A percentile compares a stretch with the other conserved stretches of the same genome.
Evolutionary conservation across 352 stramenopile genomes (phyloP).

Genomic region (Phytophthora crassamura): DNA sequence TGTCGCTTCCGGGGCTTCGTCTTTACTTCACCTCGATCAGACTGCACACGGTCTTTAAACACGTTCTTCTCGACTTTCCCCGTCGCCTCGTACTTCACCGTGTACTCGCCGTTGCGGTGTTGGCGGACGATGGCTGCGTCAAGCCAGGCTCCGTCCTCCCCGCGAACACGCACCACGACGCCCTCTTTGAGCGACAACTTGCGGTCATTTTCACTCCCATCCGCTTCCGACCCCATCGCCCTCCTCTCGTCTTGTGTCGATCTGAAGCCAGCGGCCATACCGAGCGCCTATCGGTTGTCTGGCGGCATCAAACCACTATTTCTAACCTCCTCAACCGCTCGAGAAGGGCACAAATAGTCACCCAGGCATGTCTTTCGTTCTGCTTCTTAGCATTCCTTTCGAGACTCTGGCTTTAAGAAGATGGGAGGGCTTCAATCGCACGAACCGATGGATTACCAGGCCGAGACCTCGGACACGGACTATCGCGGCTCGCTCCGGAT

Average conservation of each 20-base stretch:
- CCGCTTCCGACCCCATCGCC: slow-evolving; percentile 25
- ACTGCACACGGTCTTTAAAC: slow-evolving; percentile 25
- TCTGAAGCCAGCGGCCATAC: not conserved
- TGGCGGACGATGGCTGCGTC: slow-evolving; percentile 40
- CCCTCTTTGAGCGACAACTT: slow-evolving; percentile 20
- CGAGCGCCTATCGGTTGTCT: slow-evolving; percentile 8
- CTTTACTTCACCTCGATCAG: slow-evolving; percentile 22
- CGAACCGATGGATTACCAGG: slow-evolving; percentile 29
- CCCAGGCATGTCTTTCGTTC: too few relatives aligned
- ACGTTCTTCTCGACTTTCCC: slow-evolving; percentile 52
- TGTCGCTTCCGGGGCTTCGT: slow-evolving; percentile 15
- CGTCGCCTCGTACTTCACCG: slow-evolving; percentile 41
- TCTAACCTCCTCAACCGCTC: slow-evolving; percentile 21
- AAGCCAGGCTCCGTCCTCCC: slow-evolving; percentile 22
- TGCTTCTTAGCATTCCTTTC: too few relatives aligned
- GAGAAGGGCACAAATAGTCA: slow-evolving; percentile 34
- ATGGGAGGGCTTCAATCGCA: slow-evolving; percentile 59
- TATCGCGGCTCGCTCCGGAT: slow-evolving; percentile 27
- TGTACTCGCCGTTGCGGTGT: slow-evolving; percentile 47
- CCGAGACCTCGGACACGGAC: slow-evolving; percentile 24
- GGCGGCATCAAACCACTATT: slow-evolving; percentile 24
- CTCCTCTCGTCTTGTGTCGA: not conserved
- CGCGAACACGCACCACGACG: slow-evolving; percentile 17
- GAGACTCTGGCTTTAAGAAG: not conserved
- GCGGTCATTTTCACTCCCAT: slow-evolving; percentile 18